Evolutionary conservation across 2,329 filamentous ascomycete genomes (phyloP), one percentile per base, ranked within the genome.

Genomic region (Xylariaceae sp.): DNA sequence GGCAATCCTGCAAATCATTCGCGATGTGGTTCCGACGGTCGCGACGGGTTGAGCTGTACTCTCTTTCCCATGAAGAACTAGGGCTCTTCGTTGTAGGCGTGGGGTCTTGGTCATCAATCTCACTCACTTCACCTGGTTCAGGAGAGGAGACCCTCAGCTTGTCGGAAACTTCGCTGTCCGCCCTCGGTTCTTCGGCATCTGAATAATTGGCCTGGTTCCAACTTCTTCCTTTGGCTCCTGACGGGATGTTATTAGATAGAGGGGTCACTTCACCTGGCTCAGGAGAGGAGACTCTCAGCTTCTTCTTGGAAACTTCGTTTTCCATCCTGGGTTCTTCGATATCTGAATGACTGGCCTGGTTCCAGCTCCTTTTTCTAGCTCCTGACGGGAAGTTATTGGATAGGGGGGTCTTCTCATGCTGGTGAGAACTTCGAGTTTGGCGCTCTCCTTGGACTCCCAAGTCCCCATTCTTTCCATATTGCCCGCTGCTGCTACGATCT

Each of bases 51-150:
- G 37, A n/a, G 39, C 22, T 40, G 26, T 51, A 37, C 22, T 55
- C 49, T 37, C 36, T 34, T 22, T 55, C 47, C 49, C 40, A 46
- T 37, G 34, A 47, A 47, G 55, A 43, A 39, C 43, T 51, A 13
- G 19, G 15, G 37, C 46, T 50, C 36, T 51, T 52, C 15, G 30
- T 54, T 21, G 51, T 39, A 30, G 44, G 18, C 6, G 46, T 41
- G 15, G 42, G 47, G 37, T 34, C 37, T 47, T 57, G 47, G 15
- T 60, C 55, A 22, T 60, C 53, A 22, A 39, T 48, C 40, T 60
- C 55, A 30, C 49, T 49, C 19, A 67, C 60, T 47, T 67, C 65
- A 12, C 65, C 65, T 10, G 62, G 63, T 47, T 67, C 65, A 42
- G 65, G 63, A 29, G 65, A 65, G 29, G 51, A 50, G 32, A 53